Percentiles rank a stretch among this genome's conserved stretches.
Evolutionary conservation across 2,329 filamentous ascomycete species (phyloP).

Genomic region (Claviceps purpurea): DNA sequence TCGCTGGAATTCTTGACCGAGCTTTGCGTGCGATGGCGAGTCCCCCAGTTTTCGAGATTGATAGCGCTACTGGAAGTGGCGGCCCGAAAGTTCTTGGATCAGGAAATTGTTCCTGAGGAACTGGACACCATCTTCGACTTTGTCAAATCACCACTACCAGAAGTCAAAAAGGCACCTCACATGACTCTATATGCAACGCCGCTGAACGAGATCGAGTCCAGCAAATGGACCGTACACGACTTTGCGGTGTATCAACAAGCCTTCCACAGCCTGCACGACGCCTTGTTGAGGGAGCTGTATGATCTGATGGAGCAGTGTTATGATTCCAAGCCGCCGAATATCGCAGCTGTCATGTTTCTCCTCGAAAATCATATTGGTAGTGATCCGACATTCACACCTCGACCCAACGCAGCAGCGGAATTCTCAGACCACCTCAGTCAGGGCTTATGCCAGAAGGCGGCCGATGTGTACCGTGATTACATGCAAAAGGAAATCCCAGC

Average conservation of each 20-base stretch:
- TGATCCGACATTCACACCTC: constrained; percentile 62
- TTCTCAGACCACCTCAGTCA: constrained; percentile 62
- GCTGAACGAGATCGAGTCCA: constrained; percentile 43
- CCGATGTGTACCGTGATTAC: constrained; percentile 65
- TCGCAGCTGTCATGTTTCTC: constrained; percentile 67
- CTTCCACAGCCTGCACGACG: constrained; percentile 63
- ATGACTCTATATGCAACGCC: constrained; percentile 38
- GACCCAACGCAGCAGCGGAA: constrained; percentile 54
- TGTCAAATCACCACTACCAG: constrained; percentile 57
- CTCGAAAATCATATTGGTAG: constrained; percentile 70
- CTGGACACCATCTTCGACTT: constrained; percentile 74
- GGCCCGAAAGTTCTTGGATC: constrained; percentile 71
- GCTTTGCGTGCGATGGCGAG: constrained; percentile 74
- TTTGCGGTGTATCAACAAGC: constrained; percentile 60
- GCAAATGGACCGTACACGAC: constrained; percentile 56
- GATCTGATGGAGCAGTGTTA: constrained; percentile 80
- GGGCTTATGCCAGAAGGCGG: constrained; percentile 60
- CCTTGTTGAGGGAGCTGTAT: constrained; percentile 74
- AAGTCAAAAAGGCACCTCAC: constrained; percentile 49
- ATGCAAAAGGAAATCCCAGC: constrained; percentile 70
- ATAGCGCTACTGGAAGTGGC: constrained; percentile 76
- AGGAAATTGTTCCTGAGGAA: constrained; percentile 68
- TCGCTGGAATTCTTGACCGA: constrained; percentile 77
- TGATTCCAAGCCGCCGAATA: constrained; percentile 70
- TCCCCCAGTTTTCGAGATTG: constrained; percentile 69